Evolutionary conservation across 2,329 filamentous ascomycete genomes (phyloP), one percentile per base, ranked within the genome.

Genomic region (Talaromyces sp.): DNA sequence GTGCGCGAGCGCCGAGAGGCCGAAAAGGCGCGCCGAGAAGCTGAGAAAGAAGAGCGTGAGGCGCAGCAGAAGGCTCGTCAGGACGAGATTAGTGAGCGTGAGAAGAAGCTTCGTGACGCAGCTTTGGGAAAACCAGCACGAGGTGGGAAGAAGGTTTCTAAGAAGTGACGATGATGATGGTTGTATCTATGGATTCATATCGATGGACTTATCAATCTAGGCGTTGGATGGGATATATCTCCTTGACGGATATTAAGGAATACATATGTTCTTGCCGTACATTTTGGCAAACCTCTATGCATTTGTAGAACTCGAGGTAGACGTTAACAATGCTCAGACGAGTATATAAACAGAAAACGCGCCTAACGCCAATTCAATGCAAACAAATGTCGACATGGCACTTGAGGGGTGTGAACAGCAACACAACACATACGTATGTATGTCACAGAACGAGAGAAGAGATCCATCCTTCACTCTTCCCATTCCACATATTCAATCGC

Each of bases 1-100:
- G 92, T 99, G 70, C 87, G 89, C 57, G 92, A 97, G 84, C 90
- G 92, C 81, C 87, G 95, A 68, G 93, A 91, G 73, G 89, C 89
- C 22, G 94, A 96, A 73, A 87, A 91, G 62, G 90, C 89, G 35
- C 84, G 92, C 72, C 93, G 94, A 84, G 87, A 91, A 82, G 94
- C 87, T 2, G 87, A 89, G 87, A 86, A 84, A 84, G 81, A 83
- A 64, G 81, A 83, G 70, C 77, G 74, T 66, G 79, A 79, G 3
- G 79, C 77, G 61, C 69, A 74, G 52, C 77, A 78, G 15, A 75
- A 72, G 65, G 74, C 77, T 68, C 74, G 75, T 64, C 73, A 71
- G 37, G 75, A 75, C 33, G 73, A 74, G 10, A 69, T 70, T 39
- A 72, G 70, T 25, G 75, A 78, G 67, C 72, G 75, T 27, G 79